Evolutionary conservation across 2,329 filamentous ascomycete genomes (phyloP), one percentile per base, ranked within the genome.

Genomic region (Hymenoscyphus albidus): DNA sequence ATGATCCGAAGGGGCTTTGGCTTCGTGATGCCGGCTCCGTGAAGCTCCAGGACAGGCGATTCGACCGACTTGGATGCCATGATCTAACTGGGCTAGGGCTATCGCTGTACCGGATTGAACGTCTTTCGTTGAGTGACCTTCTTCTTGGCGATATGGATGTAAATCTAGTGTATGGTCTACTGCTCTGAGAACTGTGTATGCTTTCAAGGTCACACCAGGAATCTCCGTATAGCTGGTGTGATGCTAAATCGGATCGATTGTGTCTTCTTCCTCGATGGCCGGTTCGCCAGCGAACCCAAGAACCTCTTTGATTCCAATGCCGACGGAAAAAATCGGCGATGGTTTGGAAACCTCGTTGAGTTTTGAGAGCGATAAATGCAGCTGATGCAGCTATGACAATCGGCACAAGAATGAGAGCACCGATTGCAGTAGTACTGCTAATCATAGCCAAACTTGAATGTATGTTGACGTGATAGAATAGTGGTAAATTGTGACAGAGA

Each of bases 1-100:
- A 80, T 72, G 70, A 86, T 82, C 51, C 81, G 79, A 40, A 85
- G 72, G 12, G 84, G 84, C 39, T 77, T 77, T 18, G 82, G 80
- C 63, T 69, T 70, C 51, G 72, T 63, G 60, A 74, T 71, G 67
- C 76, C 74, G 65, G 73, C 63, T 67, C 75, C 65, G 71, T 71
- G 67, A 74, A 78, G 67, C 70, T 76, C 76, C 72, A 75, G 64
- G 60, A 69, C 62, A 74, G 70, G 16, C 68, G 74, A 62, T 59
- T 71, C 55, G 65, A 68, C 59, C 69, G 70, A 61, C 59, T 67
- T 13, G 73, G 75, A 69, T 73, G 74, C 75, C 80, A 82, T 79
- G 71, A 64, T 60, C 59, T 64, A 16, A 58, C 61, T 27, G 64
- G 62, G 35, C 65, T 65, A 27, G 61, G 39, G 32, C 55, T 48